Percentiles rank a stretch among this genome's conserved stretches.
Evolutionary conservation across 352 stramenopile genomes (phyloP).

Genomic region (Phytophthora nicotianae): DNA sequence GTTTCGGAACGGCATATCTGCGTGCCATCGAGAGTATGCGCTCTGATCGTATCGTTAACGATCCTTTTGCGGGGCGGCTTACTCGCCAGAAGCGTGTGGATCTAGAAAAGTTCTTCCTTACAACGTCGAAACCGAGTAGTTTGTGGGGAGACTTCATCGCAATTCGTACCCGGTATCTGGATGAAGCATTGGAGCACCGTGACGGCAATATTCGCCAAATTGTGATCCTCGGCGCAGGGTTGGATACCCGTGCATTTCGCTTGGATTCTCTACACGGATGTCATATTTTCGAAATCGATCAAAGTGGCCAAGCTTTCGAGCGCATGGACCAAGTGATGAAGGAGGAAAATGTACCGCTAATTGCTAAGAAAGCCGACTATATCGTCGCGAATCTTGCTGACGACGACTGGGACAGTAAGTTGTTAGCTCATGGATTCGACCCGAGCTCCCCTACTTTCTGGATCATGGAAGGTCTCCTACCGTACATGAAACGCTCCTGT

Average conservation of each 20-base stretch:
- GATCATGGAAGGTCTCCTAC: constrained; percentile 52
- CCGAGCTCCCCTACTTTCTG: constrained; percentile 43
- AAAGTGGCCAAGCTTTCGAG: constrained; percentile 30
- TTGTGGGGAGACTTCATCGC: constrained; percentile 31
- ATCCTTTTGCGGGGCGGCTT: neutral
- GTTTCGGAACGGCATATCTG: neutral
- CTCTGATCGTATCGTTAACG: neutral
- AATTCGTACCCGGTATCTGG: constrained; percentile 33
- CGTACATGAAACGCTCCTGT: constrained; percentile 36
- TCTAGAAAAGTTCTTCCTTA: neutral
- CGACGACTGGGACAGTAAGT: no score
- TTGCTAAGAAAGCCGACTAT: constrained; percentile 33
- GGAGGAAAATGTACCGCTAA: constrained; percentile 10
- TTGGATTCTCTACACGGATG: constrained; percentile 39
- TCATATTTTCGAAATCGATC: constrained; percentile 45
- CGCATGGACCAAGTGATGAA: constrained; percentile 29
- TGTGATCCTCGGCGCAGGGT: constrained; percentile 47
- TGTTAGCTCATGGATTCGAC: constrained; percentile 16
- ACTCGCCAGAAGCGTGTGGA: neutral
- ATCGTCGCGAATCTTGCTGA: constrained; percentile 43
- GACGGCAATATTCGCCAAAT: constrained; percentile 33
- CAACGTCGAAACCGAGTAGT: neutral
- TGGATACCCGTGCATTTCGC: constrained; percentile 51
- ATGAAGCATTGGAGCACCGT: constrained; percentile 38
- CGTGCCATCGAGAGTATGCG: neutral